Evolutionary conservation across 345 rosid genomes (phyloP).

Genomic region (Brassica nigra): DNA sequence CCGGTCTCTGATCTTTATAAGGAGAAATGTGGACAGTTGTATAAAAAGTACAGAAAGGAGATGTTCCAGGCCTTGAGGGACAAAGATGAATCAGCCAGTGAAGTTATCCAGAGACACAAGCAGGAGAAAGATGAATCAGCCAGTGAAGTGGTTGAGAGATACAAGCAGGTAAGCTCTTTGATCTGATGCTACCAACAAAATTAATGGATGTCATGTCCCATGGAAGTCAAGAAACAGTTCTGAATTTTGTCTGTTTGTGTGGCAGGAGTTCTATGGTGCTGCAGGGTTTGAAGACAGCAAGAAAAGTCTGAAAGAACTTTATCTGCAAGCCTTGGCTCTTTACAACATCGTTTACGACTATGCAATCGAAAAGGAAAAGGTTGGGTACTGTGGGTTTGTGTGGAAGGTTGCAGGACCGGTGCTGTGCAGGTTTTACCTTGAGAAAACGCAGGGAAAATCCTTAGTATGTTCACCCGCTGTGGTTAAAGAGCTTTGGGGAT

Average conservation of each 20-base stretch:
- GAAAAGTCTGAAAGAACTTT: slow-evolving; percentile 49
- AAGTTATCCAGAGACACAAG: not conserved
- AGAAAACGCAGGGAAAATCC: slow-evolving; percentile 21
- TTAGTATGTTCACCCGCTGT: slow-evolving; percentile 41
- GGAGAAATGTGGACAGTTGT: slow-evolving; percentile 43
- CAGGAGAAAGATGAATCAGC: slow-evolving; percentile 29
- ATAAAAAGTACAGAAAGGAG: slow-evolving; percentile 47
- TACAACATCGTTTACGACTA: slow-evolving; percentile 50
- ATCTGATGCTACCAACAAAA: not conserved
- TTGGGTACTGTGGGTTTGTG: slow-evolving; percentile 42
- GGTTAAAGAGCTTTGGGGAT: slow-evolving; percentile 48
- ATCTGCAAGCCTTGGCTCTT: slow-evolving; percentile 55
- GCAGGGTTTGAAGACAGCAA: slow-evolving; percentile 47
- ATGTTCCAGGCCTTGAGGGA: slow-evolving; percentile 45
- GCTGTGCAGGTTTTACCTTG: slow-evolving; percentile 44
- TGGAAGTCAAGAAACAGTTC: not conserved
- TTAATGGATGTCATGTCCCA: not conserved
- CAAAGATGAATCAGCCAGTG: not conserved
- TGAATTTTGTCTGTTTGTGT: not conserved
- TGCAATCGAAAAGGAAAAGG: slow-evolving; percentile 21
- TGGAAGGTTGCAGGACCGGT: slow-evolving; percentile 81
- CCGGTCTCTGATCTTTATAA: slow-evolving; percentile 17
- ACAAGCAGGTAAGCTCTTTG: slow-evolving; percentile 57
- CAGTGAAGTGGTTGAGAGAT: slow-evolving; percentile 39
- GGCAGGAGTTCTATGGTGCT: slow-evolving; percentile 57